Evolutionary conservation across 495 filamentous ascomycete genomes (phyloP).

Genomic region (Cercophora newfieldiana): DNA sequence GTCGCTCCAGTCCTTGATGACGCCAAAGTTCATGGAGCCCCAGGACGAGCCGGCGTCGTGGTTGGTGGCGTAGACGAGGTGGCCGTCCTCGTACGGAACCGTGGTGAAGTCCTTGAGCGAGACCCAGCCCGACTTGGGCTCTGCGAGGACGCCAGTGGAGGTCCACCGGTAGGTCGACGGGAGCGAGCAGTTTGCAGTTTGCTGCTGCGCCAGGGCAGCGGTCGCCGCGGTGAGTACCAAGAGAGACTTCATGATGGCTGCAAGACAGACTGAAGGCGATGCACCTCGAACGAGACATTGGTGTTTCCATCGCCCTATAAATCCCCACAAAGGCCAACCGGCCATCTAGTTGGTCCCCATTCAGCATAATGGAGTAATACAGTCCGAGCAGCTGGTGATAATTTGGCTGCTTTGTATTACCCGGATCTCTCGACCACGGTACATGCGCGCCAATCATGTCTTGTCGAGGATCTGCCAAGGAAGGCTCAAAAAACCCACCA

Average conservation of each 20-base stretch:
- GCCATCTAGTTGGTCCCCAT: no score
- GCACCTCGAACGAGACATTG: not conserved
- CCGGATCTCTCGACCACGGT: not conserved
- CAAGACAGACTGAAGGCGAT: not conserved
- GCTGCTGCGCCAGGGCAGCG: not conserved
- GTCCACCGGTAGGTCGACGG: constrained; percentile 58
- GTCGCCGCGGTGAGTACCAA: not conserved
- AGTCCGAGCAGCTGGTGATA: not conserved
- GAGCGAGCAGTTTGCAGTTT: constrained; percentile 44
- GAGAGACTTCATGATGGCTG: not conserved
- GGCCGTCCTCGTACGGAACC: constrained; percentile 52
- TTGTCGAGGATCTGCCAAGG: not conserved
- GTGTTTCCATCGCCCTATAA: not conserved
- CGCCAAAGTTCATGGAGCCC: constrained; percentile 59
- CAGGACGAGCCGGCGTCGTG: constrained; percentile 40
- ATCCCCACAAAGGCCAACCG: no score
- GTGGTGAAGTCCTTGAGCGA: constrained; percentile 61
- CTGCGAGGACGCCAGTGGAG: constrained; percentile 48
- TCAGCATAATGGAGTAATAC: not conserved
- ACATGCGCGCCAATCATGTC: not conserved
- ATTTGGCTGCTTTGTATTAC: not conserved
- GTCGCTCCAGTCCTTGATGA: constrained; percentile 54
- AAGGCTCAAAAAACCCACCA: not conserved
- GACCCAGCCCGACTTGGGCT: constrained; percentile 53
- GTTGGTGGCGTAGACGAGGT: constrained; percentile 56